Evolutionary conservation across 352 stramenopile genomes (phyloP), one percentile per base, ranked within the genome.

Genomic region (Phytophthora idaei): DNA sequence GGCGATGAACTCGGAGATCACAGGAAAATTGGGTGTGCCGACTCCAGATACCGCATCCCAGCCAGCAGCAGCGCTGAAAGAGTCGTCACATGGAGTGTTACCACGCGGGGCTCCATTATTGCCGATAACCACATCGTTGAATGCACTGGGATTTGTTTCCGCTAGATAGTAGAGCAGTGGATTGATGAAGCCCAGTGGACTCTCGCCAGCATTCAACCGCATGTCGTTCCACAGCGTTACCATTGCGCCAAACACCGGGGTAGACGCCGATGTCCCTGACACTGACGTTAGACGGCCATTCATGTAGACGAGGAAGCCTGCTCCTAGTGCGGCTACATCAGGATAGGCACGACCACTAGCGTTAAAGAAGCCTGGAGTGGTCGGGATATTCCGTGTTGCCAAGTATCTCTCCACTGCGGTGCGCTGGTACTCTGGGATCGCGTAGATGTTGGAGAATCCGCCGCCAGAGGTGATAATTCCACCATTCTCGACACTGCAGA

Each of bases 1-100:
- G 3, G 65, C 55, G 27, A 93, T 73, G 42, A 91, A 90, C 34
- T 81, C 63, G 6, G 67, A 69, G 32, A 94, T 89, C 14, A 89
- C 64, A 10, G 70, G 60, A 52, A 96, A 97, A 66, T 97, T 94
- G 27, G 90, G 85, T 10, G 85, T 93, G 3, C 92, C 92, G 3
- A 96, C 74, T 6, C 93, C 93, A 1, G 92, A 92, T 2, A 81
- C 84, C 0, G 93, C 87, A 64, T 98, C 93, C 92, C 92, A 98
- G 3, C 93, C 93, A 31, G 69, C 71, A 6, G 84, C 67, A 29
- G 93, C 92, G 41, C 79, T 81, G 57, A 97, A 98, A 12, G 86
- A 93, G 27, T 94, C 71, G 7, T 76, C 52, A 51, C 90, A 98
- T n/a, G 84, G 64, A 17, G 63, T 49, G 8, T 44, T 34, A 3